A percentile compares a stretch with the other conserved stretches of the same genome.
phyloP scores from a whole-genome alignment of 1,139 yeast species.

The Lodderomyces parapsilosis region DNA sequence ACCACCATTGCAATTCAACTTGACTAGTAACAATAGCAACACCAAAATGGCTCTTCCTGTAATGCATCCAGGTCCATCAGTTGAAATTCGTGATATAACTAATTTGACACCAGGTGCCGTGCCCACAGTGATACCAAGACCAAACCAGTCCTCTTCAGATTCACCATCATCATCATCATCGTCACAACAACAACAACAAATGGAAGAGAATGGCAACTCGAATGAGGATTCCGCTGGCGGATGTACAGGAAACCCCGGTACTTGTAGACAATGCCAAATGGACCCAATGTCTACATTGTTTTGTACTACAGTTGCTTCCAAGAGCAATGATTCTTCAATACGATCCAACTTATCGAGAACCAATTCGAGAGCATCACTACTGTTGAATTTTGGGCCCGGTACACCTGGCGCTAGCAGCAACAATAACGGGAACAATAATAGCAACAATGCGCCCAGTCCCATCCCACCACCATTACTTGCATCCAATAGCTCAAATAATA shows the following conservation, averaged over 20 bases:
- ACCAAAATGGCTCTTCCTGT: constrained; percentile 50
- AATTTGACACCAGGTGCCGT: constrained; percentile 45
- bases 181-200: constrained; percentile 6
- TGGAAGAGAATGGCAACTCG: constrained; percentile 1
- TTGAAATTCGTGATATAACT: constrained; percentile 47
- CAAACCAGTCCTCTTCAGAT: constrained; percentile 4
- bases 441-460: constrained; percentile 6
- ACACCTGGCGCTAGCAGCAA: constrained; percentile 13
- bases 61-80: constrained; percentile 66
- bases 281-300: constrained; percentile 90
- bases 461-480: constrained; percentile 6
- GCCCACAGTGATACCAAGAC: constrained; percentile 32
- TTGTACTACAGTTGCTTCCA: constrained; percentile 79
- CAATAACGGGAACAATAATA: constrained; percentile 6
- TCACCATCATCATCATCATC: not conserved
- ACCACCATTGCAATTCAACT: constrained; percentile 36
- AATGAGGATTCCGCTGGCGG: constrained; percentile 25
- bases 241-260: constrained; percentile 90
- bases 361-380: constrained; percentile 15
- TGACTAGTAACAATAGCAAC: constrained; percentile 11
- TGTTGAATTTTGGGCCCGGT: constrained; percentile 21
- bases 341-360: constrained; percentile 12
- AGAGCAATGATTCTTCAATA: constrained; percentile 16
- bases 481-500: not conserved
- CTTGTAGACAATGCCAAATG: constrained; percentile 77